Conservation (phyloP, 2,329 filamentous ascomycete species). For the Aureobasidium leucospermi region DNA sequence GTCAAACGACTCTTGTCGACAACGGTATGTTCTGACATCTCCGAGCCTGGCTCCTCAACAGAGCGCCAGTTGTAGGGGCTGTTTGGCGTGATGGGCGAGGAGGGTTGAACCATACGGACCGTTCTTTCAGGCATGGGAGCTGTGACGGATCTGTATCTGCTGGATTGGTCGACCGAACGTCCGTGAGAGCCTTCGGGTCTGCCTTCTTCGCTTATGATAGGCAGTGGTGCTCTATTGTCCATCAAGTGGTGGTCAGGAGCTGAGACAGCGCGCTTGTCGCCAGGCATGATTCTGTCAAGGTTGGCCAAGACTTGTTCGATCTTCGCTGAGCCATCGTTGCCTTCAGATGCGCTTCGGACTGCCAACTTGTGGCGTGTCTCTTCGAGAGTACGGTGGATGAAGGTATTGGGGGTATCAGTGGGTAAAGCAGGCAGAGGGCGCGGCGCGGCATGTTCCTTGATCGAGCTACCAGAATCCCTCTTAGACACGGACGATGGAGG, state of each 20-base stretch:
- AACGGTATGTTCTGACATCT: conserved; percentile 5
- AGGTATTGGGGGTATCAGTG: conserved; percentile 43
- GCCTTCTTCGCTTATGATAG: conserved; percentile 47
- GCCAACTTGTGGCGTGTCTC: conserved; percentile 53
- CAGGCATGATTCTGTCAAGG: conserved; percentile 30
- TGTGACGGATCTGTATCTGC: conserved; percentile 36
- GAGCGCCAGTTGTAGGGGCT: conserved; percentile 49
- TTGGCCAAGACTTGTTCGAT: conserved; percentile 52
- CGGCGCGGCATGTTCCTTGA: conserved; percentile 31
- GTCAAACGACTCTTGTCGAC: conserved; percentile 12
- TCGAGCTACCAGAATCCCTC: conserved; percentile 15
- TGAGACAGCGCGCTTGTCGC: conserved; percentile 37
- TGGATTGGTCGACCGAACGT: conserved; percentile 23
- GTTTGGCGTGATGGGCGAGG: conserved; percentile 43
- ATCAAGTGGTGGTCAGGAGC: conserved; percentile 33
- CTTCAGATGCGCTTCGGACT: conserved; percentile 41
- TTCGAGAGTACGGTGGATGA: conserved; percentile 47
- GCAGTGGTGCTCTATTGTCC: conserved; percentile 33
- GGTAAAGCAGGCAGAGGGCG: conserved; percentile 41
- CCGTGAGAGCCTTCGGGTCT: conserved; percentile 25
- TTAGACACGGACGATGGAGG: conserved; percentile 44
- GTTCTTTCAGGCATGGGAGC: conserved; percentile 38
- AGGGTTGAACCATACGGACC: conserved; percentile 51
- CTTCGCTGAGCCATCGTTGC: conserved; percentile 38
- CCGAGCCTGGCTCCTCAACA: conserved; percentile 14